Base-by-base conservation (phyloP, 305 asterid genomes). In the Salvia sclarea region DNA sequence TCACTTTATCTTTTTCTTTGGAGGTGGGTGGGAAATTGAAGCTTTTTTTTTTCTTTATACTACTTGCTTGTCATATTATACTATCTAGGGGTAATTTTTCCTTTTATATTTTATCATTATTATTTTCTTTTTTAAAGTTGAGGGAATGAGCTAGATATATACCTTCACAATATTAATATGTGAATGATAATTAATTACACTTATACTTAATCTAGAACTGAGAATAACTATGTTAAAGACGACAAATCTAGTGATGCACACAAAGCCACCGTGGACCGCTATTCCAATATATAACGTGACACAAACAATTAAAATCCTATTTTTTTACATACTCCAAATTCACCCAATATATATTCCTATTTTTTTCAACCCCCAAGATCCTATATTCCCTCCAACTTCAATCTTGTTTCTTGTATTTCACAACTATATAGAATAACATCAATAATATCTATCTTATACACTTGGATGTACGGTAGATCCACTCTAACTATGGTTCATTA, bases 201-300 rank as follows among this genome's bases (percentile, higher is more conserved):
- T 47, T 53, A 21, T 49, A 16, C n/a, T 21, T 16, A 52, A 72
- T 56, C 16, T 52, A 20, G 10, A 66, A 47, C n/a, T 67, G 74
- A 38, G 47, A 66, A 74, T 69, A 52, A 45, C 82, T 43, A 78
- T 53, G 74, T 5, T 35, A 65, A 59, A 65, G 30, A n/a, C 60
- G 30, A 50, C 61, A 69, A 69, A 68, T 22, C 45, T 66, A 33
- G 44, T 61, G 74, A 67, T 57, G 64, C 48, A 63, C 50, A 50
- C 76, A 35, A 66, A 59, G 62, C 56, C 35, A 7, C 9, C 71
- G 17, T 10, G 16, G 68, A 68, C 64, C 25, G 24, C 38, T 12
- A 40, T 73, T 16, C 20, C 33, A 44, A 48, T 70, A 22, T 8
- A 5, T n/a, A 25, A 52, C 13, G 59, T 12, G 59, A 52, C 48